Conservation (phyloP, 257 asterid genomes). For the Anisodus tanguticus region DNA sequence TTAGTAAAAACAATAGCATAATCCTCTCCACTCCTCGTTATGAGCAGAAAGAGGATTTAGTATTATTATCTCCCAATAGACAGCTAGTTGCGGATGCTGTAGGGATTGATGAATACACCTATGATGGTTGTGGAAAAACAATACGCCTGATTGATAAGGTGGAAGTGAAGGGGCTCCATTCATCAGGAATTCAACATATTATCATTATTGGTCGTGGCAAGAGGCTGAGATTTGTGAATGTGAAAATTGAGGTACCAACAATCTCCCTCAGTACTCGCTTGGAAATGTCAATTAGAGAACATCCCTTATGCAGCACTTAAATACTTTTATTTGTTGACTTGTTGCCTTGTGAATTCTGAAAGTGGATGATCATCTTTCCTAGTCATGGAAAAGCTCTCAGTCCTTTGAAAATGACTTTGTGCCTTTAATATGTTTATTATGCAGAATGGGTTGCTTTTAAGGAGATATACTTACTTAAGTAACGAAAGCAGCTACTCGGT, state of each 20-base stretch:
- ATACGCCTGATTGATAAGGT: conserved; percentile 64
- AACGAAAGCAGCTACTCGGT: conserved; percentile 83
- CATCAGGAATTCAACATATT: conserved; percentile 62
- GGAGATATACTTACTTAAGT: conserved; percentile 76
- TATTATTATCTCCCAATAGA: conserved; percentile 73
- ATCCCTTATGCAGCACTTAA: not conserved
- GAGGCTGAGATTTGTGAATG: conserved; percentile 81
- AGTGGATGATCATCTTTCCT: conserved; percentile 21
- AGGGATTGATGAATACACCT: conserved; percentile 79
- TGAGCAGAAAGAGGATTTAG: conserved; percentile 77
- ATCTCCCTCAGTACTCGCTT: conserved; percentile 26
- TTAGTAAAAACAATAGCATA: conserved; percentile 66
- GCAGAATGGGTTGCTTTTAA: conserved; percentile 86
- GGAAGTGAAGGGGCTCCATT: conserved; percentile 58
- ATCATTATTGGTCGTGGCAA: conserved; percentile 91
- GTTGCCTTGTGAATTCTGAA: not conserved
- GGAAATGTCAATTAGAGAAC: not conserved
- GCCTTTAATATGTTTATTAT: conserved; percentile 38
- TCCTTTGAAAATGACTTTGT: conserved; percentile 35
- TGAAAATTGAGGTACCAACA: conserved; percentile 82
- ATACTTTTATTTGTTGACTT: not conserved
- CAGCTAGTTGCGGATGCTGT: conserved; percentile 85
- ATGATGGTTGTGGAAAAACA: conserved; percentile 95
- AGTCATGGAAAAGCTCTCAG: conserved; percentile 18
- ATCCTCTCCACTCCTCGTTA: conserved; percentile 63